Evolutionary conservation across 2,329 filamentous ascomycete genomes (phyloP), one percentile per base, ranked within the genome.

Genomic region (Pseudocercospora fuligena): DNA sequence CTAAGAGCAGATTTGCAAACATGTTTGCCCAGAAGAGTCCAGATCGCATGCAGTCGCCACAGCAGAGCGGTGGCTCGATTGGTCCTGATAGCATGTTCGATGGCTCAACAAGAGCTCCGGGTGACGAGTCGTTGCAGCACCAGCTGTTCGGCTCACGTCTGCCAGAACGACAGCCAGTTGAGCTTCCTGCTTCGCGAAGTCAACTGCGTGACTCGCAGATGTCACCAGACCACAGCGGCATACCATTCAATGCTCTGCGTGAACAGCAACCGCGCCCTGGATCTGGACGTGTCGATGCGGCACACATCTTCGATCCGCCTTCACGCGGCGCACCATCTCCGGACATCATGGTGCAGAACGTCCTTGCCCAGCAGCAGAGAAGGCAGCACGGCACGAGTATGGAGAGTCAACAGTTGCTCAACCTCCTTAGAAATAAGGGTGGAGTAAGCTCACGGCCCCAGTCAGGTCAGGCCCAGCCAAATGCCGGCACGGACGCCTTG

Each of bases 341-440:
- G 7, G 75, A 76, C 63, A 66, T 74, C 33, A 77, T 74, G 60
- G 72, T 79, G 33, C 77, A 78, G 56, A 73, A 77, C 40, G 61
- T 80, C 46, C 75, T 78, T 68, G 81, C 79, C 43, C 77, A 77
- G 53, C 78, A 63, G 77, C 78, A 65, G 77, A 79, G 77, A 75
- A 76, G 80, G 56, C 67, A 76, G 9, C 75, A 77, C 75, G 89
- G 86, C 76, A 87, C 84, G 72, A 76, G 75, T 68, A 74, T 75
- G 54, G 92, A 94, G 73, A 88, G 90, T n/a, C 91, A 96, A 70
- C 94, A 95, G 76, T 82, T 97, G 58, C 92, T 97, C 79, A 91
- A 89, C 68, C 84, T 97, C 31, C 95, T 97, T 72, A 84, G 86
- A 73, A 81, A 84, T 11, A 76, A 75, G 69, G 73, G 73, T 27